Percentiles rank a stretch among this genome's conserved stretches.
Conservation (phyloP, 1,284 basidiomycete species). For the Somion occarium region DNA sequence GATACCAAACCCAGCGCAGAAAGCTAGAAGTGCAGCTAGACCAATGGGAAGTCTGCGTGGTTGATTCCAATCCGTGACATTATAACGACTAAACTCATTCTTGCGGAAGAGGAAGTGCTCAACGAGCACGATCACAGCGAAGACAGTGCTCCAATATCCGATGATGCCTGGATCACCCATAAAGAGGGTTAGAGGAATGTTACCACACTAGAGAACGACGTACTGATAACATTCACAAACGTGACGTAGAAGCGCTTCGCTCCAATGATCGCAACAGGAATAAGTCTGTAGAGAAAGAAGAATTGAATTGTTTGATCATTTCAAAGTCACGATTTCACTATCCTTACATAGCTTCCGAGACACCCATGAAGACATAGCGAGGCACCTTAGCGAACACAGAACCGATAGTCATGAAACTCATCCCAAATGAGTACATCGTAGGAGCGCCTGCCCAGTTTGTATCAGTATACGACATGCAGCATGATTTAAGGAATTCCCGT, state of each 20-base stretch:
- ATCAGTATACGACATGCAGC: no score
- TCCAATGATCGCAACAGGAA: slow-evolving; percentile 57
- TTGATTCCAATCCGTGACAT: slow-evolving; percentile 37
- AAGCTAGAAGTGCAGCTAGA: slow-evolving; percentile 46
- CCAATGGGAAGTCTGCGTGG: slow-evolving; percentile 38
- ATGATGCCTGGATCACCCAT: slow-evolving; percentile 35
- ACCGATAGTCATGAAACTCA: slow-evolving; percentile 66
- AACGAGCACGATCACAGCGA: slow-evolving; percentile 46
- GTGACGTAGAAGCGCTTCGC: slow-evolving; percentile 54
- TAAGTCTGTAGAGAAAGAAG: slow-evolving; percentile 34
- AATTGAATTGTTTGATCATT: background rate
- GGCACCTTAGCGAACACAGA: slow-evolving; percentile 56
- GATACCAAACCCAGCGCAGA: slow-evolving; percentile 43
- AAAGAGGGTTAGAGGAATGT: slow-evolving; percentile 3
- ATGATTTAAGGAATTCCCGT: background rate
- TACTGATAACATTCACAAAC: slow-evolving; percentile 52
- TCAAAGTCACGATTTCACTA: background rate
- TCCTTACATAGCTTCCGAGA: slow-evolving; percentile 65
- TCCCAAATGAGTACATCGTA: slow-evolving; percentile 75
- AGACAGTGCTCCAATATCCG: slow-evolving; percentile 57
- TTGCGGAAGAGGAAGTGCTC: slow-evolving; percentile 57
- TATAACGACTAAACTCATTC: slow-evolving; percentile 28
- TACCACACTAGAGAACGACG: slow-evolving; percentile 15
- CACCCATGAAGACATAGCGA: slow-evolving; percentile 65
- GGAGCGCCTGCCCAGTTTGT: slow-evolving; percentile 38